Percentiles rank a stretch among this genome's conserved stretches.
phyloP scores from a whole-genome alignment of 202 grass and related monocot species.

The Elaeis oleifera region DNA sequence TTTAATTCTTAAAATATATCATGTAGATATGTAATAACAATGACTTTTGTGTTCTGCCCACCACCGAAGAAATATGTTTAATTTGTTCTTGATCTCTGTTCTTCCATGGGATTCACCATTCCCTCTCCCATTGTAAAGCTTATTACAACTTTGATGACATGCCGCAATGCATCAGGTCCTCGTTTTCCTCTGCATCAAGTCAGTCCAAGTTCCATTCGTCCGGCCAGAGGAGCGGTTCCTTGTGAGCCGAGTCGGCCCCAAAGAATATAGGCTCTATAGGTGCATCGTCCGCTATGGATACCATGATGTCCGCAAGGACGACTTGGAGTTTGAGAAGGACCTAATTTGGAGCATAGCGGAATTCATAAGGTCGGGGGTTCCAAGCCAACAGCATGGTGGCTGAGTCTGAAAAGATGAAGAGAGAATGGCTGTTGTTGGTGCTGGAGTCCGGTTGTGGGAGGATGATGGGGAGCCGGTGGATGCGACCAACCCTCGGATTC shows the following conservation, averaged over 20 bases:
- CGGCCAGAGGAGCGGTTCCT: constrained; percentile 58
- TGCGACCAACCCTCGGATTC: constrained; percentile 20
- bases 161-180: constrained; percentile 37
- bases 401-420: constrained; percentile 30
- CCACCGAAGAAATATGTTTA: neutral
- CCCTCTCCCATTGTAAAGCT: neutral
- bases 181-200: constrained; percentile 82
- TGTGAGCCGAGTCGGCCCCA: constrained; percentile 71
- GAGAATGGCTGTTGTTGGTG: constrained; percentile 46
- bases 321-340: constrained; percentile 78
- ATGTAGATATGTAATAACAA: neutral
- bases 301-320: constrained; percentile 73
- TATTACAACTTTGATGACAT: neutral
- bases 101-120: neutral
- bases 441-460: constrained; percentile 41
- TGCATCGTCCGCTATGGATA: constrained; percentile 89
- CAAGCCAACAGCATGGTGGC: constrained; percentile 29
- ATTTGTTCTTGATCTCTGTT: constrained; percentile 4
- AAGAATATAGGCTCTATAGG: constrained; percentile 65
- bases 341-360: constrained; percentile 81
- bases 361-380: constrained; percentile 52
- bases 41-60: no score
- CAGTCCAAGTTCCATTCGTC: constrained; percentile 53
- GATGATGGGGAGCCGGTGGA: constrained; percentile 31
- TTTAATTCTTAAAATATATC: neutral